These are phyloP conservation scores for Metschnikowia continentalis DNA, from an alignment of 805 yeast genomes.

Conservation along the genomic window DNA sequence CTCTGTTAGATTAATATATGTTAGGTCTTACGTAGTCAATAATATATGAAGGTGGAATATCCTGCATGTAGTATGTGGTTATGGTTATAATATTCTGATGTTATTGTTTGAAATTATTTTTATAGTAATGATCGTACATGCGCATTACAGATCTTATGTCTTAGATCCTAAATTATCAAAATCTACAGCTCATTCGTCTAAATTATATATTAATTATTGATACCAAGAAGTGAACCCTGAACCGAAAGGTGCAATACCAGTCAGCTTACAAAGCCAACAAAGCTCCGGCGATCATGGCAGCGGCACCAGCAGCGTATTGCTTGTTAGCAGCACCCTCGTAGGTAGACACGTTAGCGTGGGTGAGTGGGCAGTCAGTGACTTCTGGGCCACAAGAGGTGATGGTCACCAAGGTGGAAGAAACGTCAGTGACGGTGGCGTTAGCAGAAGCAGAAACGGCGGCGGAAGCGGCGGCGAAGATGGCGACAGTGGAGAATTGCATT, in stretches of 20 bases:
- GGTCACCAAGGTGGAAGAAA: slow-evolving; percentile 18
- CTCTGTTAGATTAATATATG: too few relatives aligned
- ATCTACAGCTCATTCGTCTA: neutral
- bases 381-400: slow-evolving; percentile 20
- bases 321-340: slow-evolving; percentile 20
- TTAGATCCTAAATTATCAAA: neutral
- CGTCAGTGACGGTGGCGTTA: slow-evolving; percentile 14
- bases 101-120: too few relatives aligned
- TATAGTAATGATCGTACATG: too few relatives aligned
- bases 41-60: too few relatives aligned
- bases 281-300: slow-evolving; percentile 23
- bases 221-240: slow-evolving; percentile 14
- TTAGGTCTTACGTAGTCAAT: too few relatives aligned
- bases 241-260: neutral
- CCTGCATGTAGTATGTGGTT: too few relatives aligned
- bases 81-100: too few relatives aligned
- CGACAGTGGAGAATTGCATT: slow-evolving; percentile 23
- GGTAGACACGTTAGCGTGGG: slow-evolving; percentile 16
- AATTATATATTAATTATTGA: slow-evolving; percentile 11
- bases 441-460: slow-evolving; percentile 17
- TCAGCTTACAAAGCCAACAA: slow-evolving; percentile 29
- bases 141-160: neutral
- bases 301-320: slow-evolving; percentile 28
- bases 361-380: slow-evolving; percentile 19
- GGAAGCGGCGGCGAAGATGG: slow-evolving; percentile 18